Base-by-base conservation (phyloP, 257 asterid species). In the Solanum infundibuliforme region DNA sequence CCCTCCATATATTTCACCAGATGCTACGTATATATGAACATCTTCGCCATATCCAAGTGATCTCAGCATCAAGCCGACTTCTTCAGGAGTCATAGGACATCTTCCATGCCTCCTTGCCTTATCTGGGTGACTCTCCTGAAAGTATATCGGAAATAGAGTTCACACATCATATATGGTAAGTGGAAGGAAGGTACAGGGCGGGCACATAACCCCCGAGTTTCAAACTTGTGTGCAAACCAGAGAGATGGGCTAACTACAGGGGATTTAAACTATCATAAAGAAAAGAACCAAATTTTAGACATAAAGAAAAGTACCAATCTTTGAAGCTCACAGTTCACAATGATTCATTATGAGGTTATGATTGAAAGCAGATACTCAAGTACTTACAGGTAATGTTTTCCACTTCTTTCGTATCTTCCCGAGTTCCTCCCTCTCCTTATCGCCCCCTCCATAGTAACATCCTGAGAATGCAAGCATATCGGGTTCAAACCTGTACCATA, bases 391-490 rank as follows among this genome's bases (percentile, higher is more conserved):
- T 87, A 97, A 90, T 20, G 98, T 97, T 92, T 95, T 96, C 99
- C 99, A 96, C 87, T 98, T 94, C 93, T 93, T 94, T 83, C 99
- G 90, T 90, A 97, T 96, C 89, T 94, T 95, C 85, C 94, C 93
- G 90, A 97, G 90, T 86, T 95, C 99, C 85, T 52, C 91, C 92
- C 94, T 94, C 93, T 97, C 99, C 92, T 96, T 94, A 86, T 97
- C 95, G 38, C 99, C 99, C 83, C 99, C 99, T 87, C 99, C 99
- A 65, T 94, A 96, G 89, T 96, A 97, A 81, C 99, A 97, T 91
- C 99, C 98, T 48, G 99, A 95, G 94, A 97, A 97, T 87, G 99
- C 99, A 91, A 97, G 99, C 99, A 96, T 97, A 91, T 97, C 99
- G 65, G 99, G 98, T 92, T 97, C 99, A 89, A 95, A 97, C 96